phyloP scores from a whole-genome alignment of 164 flowering plant genomes.

The Stephania japonica region DNA sequence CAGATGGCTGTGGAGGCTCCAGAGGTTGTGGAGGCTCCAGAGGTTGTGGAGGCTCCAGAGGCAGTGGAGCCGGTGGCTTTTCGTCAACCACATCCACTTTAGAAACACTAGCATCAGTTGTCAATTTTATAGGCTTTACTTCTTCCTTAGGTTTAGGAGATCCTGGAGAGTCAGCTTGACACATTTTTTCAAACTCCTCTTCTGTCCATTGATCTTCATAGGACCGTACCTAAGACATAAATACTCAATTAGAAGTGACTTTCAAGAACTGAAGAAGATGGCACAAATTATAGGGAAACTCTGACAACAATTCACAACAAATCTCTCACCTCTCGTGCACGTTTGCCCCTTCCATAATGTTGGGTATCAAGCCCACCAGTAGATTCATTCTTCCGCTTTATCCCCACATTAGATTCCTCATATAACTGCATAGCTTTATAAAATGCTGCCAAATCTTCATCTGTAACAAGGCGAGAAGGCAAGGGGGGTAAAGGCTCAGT shows the following conservation, averaged over 20 bases:
- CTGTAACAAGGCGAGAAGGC: slow-evolving; percentile 88
- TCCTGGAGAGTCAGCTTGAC: slow-evolving; percentile 75
- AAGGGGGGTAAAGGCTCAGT: slow-evolving; percentile 39
- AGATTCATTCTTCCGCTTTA: slow-evolving; percentile 56
- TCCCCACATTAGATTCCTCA: slow-evolving; percentile 47
- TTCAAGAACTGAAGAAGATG: not conserved
- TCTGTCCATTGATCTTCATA: slow-evolving; percentile 99
- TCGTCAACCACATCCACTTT: slow-evolving; percentile 20
- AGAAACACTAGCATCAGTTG: slow-evolving; percentile 30
- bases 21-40: not conserved
- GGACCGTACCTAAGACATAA: slow-evolving; percentile 70
- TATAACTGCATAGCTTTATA: slow-evolving; percentile 70
- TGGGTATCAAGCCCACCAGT: slow-evolving; percentile 71
- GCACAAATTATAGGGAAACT: not conserved
- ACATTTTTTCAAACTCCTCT: slow-evolving; percentile 96
- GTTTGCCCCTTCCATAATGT: slow-evolving; percentile 96
- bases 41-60: slow-evolving; percentile 7
- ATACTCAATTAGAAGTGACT: not conserved
- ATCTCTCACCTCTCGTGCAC: slow-evolving; percentile 90
- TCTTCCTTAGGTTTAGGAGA: slow-evolving; percentile 53
- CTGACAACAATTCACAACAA: not conserved
- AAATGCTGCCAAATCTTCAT: slow-evolving; percentile 69
- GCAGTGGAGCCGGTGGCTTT: slow-evolving; percentile 5
- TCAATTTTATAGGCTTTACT: slow-evolving; percentile 21
- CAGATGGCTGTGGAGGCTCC: slow-evolving; percentile 9